These are phyloP conservation scores for Leptographium flavum DNA, from an alignment of 2,329 filamentous ascomycete species.

Conservation along the genomic window DNA sequence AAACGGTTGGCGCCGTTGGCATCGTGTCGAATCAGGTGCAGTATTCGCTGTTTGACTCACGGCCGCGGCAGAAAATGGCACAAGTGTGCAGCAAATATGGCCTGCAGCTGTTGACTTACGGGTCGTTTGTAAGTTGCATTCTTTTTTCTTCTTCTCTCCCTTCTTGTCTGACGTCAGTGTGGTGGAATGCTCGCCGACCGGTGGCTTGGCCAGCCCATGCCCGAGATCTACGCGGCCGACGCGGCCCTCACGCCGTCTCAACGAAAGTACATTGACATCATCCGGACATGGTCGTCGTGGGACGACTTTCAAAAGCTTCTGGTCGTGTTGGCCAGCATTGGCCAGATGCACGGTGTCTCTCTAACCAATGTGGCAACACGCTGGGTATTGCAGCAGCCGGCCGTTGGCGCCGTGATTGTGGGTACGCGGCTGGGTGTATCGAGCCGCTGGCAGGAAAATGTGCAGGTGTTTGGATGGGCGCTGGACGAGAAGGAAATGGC, in stretches of 20 bases:
- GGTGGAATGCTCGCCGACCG: constrained; percentile 21
- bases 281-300: constrained; percentile 18
- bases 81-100: constrained; percentile 16
- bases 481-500: constrained; percentile 14
- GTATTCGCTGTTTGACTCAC: constrained; percentile 20
- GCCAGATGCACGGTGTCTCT: constrained; percentile 15
- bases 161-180: no score
- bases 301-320: constrained; percentile 17
- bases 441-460: constrained; percentile 15
- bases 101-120: constrained; percentile 20
- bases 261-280: constrained; percentile 21
- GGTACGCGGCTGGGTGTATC: constrained; percentile 18
- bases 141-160: no score
- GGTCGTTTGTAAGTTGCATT: constrained; percentile 18
- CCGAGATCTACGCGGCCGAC: constrained; percentile 18
- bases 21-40: constrained; percentile 22
- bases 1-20: constrained; percentile 14
- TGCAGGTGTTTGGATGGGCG: constrained; percentile 14
- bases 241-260: constrained; percentile 20
- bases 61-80: constrained; percentile 17
- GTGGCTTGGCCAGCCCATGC: constrained; percentile 18
- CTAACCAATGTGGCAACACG: constrained; percentile 19
- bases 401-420: constrained; percentile 21
- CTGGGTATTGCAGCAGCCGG: constrained; percentile 19
- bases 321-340: constrained; percentile 11